These are phyloP conservation scores for Kingdonia uniflora DNA, from an alignment of 164 flowering plant species.

Conservation along the genomic window DNA sequence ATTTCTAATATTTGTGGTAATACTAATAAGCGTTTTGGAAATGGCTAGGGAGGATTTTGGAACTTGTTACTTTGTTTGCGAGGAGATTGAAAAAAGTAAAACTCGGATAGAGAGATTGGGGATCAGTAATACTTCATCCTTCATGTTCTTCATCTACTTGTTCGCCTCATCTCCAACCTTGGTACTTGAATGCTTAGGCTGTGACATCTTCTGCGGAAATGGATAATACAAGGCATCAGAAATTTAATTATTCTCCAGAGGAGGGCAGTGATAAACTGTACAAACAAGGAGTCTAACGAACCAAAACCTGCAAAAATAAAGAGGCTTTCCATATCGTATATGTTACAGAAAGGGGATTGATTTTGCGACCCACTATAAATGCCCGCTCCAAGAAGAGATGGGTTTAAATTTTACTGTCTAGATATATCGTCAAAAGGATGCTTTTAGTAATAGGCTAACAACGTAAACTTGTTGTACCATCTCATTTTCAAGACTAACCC, in stretches of 20 bases:
- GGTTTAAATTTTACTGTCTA: no score
- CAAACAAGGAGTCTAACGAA: conserved; percentile 20
- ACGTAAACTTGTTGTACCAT: no score
- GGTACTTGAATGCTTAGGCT: conserved; percentile 66
- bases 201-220: conserved; percentile 32
- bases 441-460: no score
- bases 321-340: no score
- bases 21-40: conserved; percentile 59
- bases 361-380: no score
- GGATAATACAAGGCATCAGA: conserved; percentile 26
- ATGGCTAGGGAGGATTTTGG: conserved; percentile 66
- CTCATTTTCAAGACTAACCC: no score
- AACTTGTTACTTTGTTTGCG: conserved; percentile 50
- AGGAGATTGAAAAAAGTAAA: conserved; percentile 59
- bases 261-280: conserved; percentile 82
- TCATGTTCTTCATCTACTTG: conserved; percentile 9
- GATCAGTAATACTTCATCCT: conserved; percentile 66
- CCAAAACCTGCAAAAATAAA: no score
- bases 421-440: conserved; percentile 8
- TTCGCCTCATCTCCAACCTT: conserved; percentile 58
- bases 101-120: conserved; percentile 77
- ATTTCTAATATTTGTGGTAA: conserved; percentile 53
- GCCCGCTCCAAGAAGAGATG: no score
- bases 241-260: conserved; percentile 30
- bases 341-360: no score